Percentiles rank a stretch among this genome's conserved stretches.
phyloP scores from a whole-genome alignment of 257 asterid species.

The Galeopsis tetrahit region DNA sequence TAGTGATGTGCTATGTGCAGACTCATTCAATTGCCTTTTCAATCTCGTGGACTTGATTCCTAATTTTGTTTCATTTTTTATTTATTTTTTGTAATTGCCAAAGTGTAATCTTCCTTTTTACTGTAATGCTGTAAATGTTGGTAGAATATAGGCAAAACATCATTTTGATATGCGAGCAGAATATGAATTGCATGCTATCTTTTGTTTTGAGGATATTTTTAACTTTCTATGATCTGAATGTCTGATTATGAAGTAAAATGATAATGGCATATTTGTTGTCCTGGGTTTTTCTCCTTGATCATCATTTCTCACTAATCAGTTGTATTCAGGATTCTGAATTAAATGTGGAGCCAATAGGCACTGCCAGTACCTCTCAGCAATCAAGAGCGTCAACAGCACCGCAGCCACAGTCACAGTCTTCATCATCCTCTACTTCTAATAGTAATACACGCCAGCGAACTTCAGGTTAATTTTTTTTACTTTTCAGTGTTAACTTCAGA shows the following conservation, averaged over 20 bases:
- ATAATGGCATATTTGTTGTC: conserved; percentile 16
- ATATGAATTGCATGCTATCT: conserved; percentile 8
- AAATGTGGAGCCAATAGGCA: conserved; percentile 79
- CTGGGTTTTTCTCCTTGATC: conserved; percentile 5
- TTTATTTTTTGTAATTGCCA: background rate
- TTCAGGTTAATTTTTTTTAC: conserved; percentile 52
- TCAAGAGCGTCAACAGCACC: conserved; percentile 55
- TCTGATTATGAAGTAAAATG: conserved; percentile 15
- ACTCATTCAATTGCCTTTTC: conserved; percentile 14
- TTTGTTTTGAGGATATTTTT: conserved; percentile 12
- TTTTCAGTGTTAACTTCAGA: background rate
- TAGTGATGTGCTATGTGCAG: background rate
- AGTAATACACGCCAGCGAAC: conserved; percentile 54
- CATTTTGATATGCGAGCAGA: background rate
- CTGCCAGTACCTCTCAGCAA: conserved; percentile 60
- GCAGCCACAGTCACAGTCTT: conserved; percentile 53
- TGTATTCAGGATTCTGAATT: conserved; percentile 71
- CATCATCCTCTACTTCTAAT: conserved; percentile 63
- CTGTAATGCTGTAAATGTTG: conserved; percentile 1
- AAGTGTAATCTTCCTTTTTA: background rate
- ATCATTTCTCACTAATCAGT: conserved; percentile 21
- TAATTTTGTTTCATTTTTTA: background rate
- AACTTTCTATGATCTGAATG: conserved; percentile 9
- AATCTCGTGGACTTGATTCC: conserved; percentile 13
- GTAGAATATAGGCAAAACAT: background rate